Evolutionary conservation across 192 early-diverging fungal genomes (phyloP).

Genomic region (Dispira parvispora): DNA sequence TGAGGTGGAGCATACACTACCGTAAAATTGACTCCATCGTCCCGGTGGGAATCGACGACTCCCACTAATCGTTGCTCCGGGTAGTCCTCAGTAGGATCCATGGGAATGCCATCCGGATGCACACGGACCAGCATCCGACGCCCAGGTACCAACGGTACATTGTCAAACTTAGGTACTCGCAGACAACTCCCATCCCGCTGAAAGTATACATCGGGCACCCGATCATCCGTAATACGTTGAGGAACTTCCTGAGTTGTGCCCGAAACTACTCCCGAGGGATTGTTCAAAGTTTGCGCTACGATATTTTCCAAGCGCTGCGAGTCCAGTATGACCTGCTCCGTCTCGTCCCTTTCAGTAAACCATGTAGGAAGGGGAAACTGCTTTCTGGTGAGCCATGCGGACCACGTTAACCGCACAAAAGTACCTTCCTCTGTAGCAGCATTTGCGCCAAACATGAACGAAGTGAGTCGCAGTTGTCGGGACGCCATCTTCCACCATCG

Average conservation of each 20-base stretch:
- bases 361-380: conserved; percentile 25
- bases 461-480: conserved; percentile 45
- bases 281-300: background rate
- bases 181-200: conserved; percentile 43
- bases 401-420: conserved; percentile 31
- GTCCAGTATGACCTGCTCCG: conserved; percentile 19
- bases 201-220: conserved; percentile 32
- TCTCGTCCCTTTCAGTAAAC: conserved; percentile 15
- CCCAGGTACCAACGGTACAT: conserved; percentile 61
- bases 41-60: conserved; percentile 29
- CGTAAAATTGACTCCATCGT: conserved; percentile 37
- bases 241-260: conserved; percentile 21
- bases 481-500: conserved; percentile 63
- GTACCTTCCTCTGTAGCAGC: conserved; percentile 56
- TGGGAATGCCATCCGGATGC: conserved; percentile 32
- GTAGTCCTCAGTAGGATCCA: conserved; percentile 37
- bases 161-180: conserved; percentile 74
- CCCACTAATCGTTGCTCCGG: conserved; percentile 20
- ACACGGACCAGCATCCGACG: conserved; percentile 68
- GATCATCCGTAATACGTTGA: conserved; percentile 17
- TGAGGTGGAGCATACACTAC: conserved; percentile 69
- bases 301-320: background rate
- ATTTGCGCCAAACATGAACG: conserved; percentile 66
- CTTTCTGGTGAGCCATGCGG: conserved; percentile 31
- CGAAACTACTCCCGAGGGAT: background rate